These are phyloP conservation scores for Hymenoscyphus repandus DNA, from an alignment of 2,329 filamentous ascomycete genomes.

Conservation along the genomic window DNA sequence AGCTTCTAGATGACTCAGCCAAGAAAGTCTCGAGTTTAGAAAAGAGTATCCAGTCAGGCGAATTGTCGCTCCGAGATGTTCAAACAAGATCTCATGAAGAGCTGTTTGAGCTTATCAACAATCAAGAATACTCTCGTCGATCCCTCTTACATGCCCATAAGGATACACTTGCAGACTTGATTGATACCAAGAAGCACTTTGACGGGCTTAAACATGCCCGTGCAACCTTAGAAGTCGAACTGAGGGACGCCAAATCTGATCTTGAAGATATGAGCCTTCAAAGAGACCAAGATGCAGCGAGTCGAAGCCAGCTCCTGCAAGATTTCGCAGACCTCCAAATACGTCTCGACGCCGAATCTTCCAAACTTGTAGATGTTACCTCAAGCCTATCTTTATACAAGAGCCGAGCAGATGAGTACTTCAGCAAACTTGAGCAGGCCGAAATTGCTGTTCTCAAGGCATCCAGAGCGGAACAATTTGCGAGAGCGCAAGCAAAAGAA, in stretches of 20 bases:
- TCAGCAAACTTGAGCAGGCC: constrained; percentile 92
- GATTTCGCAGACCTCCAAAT: constrained; percentile 95
- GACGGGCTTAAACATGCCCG: constrained; percentile 83
- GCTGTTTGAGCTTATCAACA: constrained; percentile 85
- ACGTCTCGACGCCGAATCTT: constrained; percentile 81
- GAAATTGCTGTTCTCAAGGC: constrained; percentile 95
- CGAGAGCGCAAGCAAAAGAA: constrained; percentile 82
- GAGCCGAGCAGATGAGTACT: constrained; percentile 89
- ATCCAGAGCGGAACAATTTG: constrained; percentile 86
- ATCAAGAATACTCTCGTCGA: constrained; percentile 83
- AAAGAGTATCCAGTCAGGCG: constrained; percentile 77
- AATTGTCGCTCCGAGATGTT: constrained; percentile 83
- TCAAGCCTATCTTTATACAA: constrained; percentile 87
- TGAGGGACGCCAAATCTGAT: constrained; percentile 79
- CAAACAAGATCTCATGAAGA: constrained; percentile 94
- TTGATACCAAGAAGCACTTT: constrained; percentile 80
- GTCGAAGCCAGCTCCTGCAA: constrained; percentile 80
- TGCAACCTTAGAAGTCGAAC: constrained; percentile 73
- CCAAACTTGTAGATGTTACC: constrained; percentile 75
- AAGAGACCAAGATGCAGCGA: constrained; percentile 82
- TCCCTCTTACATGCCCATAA: constrained; percentile 81
- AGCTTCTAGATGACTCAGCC: constrained; percentile 88
- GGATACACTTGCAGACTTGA: constrained; percentile 75
- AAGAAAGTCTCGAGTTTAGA: constrained; percentile 90
- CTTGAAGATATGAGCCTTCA: constrained; percentile 73